A percentile compares a stretch with the other conserved stretches of the same genome.
These are phyloP conservation scores for Colletotrichum cuscutae DNA, from an alignment of 2,329 filamentous ascomycete genomes.

Conservation along the genomic window DNA sequence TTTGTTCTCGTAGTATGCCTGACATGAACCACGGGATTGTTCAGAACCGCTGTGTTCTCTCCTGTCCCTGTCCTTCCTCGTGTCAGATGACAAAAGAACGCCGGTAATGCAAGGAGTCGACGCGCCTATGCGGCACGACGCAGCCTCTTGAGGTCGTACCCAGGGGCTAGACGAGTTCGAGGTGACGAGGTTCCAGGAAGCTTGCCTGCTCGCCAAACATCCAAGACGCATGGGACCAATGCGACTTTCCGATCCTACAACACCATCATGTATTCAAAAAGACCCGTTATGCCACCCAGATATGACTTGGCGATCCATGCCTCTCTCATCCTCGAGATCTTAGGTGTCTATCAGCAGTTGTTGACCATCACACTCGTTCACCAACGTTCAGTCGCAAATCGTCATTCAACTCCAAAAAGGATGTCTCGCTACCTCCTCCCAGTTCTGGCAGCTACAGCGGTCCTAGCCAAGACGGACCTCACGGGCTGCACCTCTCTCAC, in stretches of 20 bases:
- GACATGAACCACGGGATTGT: no score
- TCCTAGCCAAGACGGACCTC: constrained; percentile 55
- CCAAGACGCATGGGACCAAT: not conserved
- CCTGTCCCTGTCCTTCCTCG: not conserved
- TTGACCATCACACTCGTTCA: not conserved
- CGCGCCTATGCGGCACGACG: constrained; percentile 1
- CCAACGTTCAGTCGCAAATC: not conserved
- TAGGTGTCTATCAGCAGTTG: not conserved
- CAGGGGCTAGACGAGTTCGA: not conserved
- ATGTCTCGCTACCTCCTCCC: constrained; percentile 32
- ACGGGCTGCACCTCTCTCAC: constrained; percentile 53
- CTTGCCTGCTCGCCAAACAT: not conserved
- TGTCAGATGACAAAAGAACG: not conserved
- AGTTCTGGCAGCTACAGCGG: constrained; percentile 42
- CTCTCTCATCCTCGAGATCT: not conserved
- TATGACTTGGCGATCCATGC: not conserved
- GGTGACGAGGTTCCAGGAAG: not conserved
- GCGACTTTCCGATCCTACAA: not conserved
- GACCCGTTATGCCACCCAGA: not conserved
- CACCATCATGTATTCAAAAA: not conserved
- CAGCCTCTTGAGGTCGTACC: not conserved
- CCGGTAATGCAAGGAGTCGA: not conserved
- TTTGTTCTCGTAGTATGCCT: not conserved
- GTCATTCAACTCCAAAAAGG: not conserved
- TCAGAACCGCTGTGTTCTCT: not conserved